These are phyloP conservation scores for Dichomitus squalens DNA, from an alignment of 1,284 basidiomycete genomes.

Conservation along the genomic window DNA sequence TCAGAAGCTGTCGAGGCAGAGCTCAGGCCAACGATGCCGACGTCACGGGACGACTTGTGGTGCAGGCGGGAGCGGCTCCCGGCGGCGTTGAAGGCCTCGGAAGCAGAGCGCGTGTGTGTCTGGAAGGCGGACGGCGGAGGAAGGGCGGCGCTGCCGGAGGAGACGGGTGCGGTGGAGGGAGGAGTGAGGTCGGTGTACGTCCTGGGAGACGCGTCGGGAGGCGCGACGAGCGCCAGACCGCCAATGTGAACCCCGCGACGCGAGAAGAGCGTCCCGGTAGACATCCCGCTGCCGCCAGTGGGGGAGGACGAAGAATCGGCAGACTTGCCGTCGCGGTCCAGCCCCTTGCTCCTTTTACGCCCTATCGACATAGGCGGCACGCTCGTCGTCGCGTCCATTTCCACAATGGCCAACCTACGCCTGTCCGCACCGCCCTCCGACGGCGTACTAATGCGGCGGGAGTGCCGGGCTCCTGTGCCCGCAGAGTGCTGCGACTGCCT, in stretches of 20 bases:
- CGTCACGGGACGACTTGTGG: slow-evolving; percentile 53
- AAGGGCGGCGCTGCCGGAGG: slow-evolving; percentile 27
- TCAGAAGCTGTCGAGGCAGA: slow-evolving; percentile 23
- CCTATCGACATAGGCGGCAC: slow-evolving; percentile 22
- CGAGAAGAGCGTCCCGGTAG: slow-evolving; percentile 35
- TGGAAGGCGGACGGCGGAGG: slow-evolving; percentile 15
- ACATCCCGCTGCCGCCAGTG: slow-evolving; percentile 5
- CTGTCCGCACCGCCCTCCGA: slow-evolving; percentile 64
- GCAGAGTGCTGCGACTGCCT: slow-evolving; percentile 23
- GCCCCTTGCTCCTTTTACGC: slow-evolving; percentile 28
- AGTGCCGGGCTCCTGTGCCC: slow-evolving; percentile 24
- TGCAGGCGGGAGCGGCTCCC: slow-evolving; percentile 22
- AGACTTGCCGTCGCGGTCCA: slow-evolving; percentile 5
- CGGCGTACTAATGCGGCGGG: slow-evolving; percentile 48
- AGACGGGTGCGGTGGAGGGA: slow-evolving; percentile 47
- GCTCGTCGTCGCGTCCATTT: slow-evolving; percentile 43
- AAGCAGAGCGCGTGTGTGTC: slow-evolving; percentile 47
- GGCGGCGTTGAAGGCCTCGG: slow-evolving; percentile 40
- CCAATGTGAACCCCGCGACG: slow-evolving; percentile 49
- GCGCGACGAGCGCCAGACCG: slow-evolving; percentile 65
- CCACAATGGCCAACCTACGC: slow-evolving; percentile 65
- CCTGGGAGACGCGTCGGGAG: slow-evolving; percentile 63
- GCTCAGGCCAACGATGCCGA: slow-evolving; percentile 55
- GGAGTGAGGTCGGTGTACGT: slow-evolving; percentile 53
- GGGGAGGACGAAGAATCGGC: slow-evolving; percentile 5